A percentile compares a stretch with the other conserved stretches of the same genome.
Conservation (phyloP, 108 stramenopile species). For the Cyclotella atomus region DNA sequence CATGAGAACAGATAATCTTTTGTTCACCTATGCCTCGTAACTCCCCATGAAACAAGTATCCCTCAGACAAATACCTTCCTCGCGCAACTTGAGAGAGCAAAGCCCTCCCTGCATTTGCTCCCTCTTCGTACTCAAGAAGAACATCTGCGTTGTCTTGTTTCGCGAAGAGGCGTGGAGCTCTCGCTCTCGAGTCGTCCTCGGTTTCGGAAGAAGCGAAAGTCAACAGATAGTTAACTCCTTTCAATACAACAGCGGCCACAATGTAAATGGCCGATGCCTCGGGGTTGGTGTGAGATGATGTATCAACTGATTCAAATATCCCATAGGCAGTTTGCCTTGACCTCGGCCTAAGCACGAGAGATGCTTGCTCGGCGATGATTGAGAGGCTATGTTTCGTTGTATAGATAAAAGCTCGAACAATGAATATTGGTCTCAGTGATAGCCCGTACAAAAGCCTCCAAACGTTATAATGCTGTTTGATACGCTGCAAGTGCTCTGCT, state of each 20-base stretch:
- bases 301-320: no score
- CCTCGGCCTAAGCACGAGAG: background rate
- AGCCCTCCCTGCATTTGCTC: constrained; percentile 70
- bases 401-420: constrained; percentile 46
- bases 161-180: constrained; percentile 69
- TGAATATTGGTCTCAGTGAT: constrained; percentile 59
- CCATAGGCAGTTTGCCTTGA: no score
- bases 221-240: background rate
- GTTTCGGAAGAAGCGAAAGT: background rate
- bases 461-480: constrained; percentile 62
- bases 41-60: constrained; percentile 56
- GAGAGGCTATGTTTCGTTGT: constrained; percentile 53
- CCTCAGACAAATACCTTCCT: constrained; percentile 66
- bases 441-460: constrained; percentile 66
- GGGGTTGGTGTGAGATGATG: no score
- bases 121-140: constrained; percentile 68
- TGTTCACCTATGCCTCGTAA: constrained; percentile 16
- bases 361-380: constrained; percentile 17
- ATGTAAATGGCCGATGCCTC: background rate
- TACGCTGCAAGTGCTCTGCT: constrained; percentile 51
- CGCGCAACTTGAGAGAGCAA: constrained; percentile 59
- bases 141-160: constrained; percentile 60
- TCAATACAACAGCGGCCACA: background rate
- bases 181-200: constrained; percentile 24
- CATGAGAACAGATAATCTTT: background rate